phyloP scores from a whole-genome alignment of 805 yeast genomes.

The Pichia cabralensis region DNA sequence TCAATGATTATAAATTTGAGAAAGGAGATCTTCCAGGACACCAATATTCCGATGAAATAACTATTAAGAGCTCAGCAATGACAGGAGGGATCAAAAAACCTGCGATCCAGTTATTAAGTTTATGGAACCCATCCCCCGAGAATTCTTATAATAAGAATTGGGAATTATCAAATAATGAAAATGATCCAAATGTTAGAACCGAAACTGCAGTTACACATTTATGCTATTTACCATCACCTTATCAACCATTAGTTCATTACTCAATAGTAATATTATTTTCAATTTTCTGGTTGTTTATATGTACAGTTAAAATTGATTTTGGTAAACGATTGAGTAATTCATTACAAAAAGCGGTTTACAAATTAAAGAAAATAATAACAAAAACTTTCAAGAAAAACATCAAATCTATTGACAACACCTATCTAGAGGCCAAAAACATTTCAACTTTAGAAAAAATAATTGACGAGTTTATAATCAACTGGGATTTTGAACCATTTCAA shows the following conservation, averaged over 20 bases:
- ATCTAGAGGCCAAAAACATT: conserved; percentile 7
- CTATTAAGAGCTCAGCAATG: conserved; percentile 86
- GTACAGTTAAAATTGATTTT: conserved; percentile 9
- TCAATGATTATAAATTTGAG: conserved; percentile 6
- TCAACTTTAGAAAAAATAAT: background rate
- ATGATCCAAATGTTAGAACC: conserved; percentile 16
- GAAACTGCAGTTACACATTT: conserved; percentile 21
- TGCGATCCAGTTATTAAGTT: conserved; percentile 73
- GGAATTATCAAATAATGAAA: conserved; percentile 10
- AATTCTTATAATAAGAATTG: background rate
- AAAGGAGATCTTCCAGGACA: conserved; percentile 12
- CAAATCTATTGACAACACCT: conserved; percentile 2
- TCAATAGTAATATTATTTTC: conserved; percentile 7
- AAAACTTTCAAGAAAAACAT: conserved; percentile 1
- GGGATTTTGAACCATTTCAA: conserved; percentile 14
- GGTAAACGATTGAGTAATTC: conserved; percentile 7
- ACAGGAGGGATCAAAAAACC: conserved; percentile 84
- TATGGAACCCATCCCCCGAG: conserved; percentile 27
- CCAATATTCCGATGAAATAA: conserved; percentile 53
- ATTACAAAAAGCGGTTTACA: background rate
- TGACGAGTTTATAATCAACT: conserved; percentile 11
- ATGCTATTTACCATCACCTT: conserved; percentile 24
- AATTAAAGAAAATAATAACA: background rate
- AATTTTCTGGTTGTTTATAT: conserved; percentile 14
- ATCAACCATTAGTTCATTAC: conserved; percentile 17